Evolutionary conservation across 139 green algal genomes (phyloP).

Genomic region (Edaphochlamys debaryana): DNA sequence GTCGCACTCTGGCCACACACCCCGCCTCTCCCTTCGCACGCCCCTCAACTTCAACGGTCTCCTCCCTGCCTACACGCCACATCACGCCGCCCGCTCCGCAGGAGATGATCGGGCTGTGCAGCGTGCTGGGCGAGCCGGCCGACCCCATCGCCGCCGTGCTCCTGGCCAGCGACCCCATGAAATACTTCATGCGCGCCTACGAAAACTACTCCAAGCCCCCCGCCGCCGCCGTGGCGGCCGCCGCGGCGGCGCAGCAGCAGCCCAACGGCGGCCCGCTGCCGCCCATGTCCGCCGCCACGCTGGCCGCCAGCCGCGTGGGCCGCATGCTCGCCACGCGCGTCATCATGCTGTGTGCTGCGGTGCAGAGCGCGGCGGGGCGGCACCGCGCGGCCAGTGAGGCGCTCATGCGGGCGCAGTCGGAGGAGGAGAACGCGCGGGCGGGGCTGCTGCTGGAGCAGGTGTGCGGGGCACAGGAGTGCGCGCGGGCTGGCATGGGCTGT

Average conservation of each 20-base stretch:
- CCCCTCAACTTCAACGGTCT: background rate
- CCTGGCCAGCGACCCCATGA: conserved; percentile 52
- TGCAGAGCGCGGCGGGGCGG: conserved; percentile 41
- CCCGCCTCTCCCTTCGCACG: background rate
- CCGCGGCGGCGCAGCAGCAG: background rate
- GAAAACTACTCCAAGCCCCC: conserved; percentile 59
- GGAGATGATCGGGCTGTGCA: conserved; percentile 68
- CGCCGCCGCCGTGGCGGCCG: background rate
- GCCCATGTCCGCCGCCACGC: background rate
- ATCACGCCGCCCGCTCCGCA: conserved; percentile 24
- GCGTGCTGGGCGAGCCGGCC: conserved; percentile 36
- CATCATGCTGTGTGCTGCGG: conserved; percentile 43
- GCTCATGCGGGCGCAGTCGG: conserved; percentile 83
- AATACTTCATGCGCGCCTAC: conserved; percentile 67
- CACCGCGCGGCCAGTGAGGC: conserved; percentile 59
- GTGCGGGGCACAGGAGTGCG: background rate
- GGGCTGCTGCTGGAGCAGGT: conserved; percentile 89
- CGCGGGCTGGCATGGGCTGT: no score
- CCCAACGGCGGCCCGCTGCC: background rate
- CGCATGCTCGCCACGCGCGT: conserved; percentile 69
- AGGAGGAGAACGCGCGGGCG: conserved; percentile 81
- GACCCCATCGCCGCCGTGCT: conserved; percentile 39
- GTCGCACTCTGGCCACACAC: no score
- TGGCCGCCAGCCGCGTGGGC: conserved; percentile 21
- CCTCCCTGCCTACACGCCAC: no score